Base-by-base conservation (phyloP, 345 rosid genomes). In the Dovyalis caffra region DNA sequence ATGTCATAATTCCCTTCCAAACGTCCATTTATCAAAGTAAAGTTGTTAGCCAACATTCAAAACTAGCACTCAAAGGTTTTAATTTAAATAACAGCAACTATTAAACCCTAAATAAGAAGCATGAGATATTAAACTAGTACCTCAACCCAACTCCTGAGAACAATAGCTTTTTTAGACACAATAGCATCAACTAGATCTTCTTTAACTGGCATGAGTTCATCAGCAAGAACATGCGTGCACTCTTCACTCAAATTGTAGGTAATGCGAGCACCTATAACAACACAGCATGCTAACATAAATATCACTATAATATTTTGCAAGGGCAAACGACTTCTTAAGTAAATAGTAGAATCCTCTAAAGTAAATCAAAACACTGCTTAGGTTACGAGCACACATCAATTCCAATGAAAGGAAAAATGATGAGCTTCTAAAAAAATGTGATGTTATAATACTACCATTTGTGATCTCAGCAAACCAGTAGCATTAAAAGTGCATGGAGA, bases 191-290 rank as follows among this genome's bases (percentile, higher is more conserved):
- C 69, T 26, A 93, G 57, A 74, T 84, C 85, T 68, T 83, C 87
- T 70, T 80, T 78, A 21, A 90, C 81, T 79, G 84, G 87, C 78
- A 82, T 80, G 69, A 64, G 78, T 31, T 83, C 80, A 68, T 87
- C 90, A 80, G 87, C 79, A 70, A 95, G 82, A 63, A 93, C 86
- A 82, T 92, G 97, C 0, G 97, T 92, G 85, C 97, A 92, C 74
- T 90, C 97, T 40, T 86, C 86, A 74, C 76, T 81, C 73, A 83
- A 82, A 26, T 77, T 77, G 66, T 71, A 74, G 65, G 84, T 76
- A 57, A 74, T 72, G 78, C 21, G 70, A 79, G 93, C 99, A 80
- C 99, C 98, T 95, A 58, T 66, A 64, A 51, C 57, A 66, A 34
- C 31, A 77, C 32, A 65, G 35, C 65, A 68, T 29, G 15, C 32